These are phyloP conservation scores for Clavulina sp. DNA, from an alignment of 768 basidiomycete genomes.

Conservation along the genomic window DNA sequence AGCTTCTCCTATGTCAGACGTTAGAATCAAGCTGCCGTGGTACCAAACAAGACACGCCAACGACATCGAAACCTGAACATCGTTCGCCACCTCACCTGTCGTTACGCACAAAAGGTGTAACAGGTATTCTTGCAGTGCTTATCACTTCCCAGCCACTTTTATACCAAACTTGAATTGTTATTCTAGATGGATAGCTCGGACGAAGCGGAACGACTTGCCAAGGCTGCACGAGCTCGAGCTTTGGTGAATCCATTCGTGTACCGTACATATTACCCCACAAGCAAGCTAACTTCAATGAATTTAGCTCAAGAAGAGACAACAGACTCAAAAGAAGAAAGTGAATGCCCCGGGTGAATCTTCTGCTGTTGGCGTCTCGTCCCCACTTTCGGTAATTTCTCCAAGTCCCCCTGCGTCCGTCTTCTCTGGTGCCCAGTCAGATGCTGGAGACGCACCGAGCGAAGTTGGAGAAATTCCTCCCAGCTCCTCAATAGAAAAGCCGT, in stretches of 20 bases:
- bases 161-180: too few species aligned
- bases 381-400: constrained; percentile 27
- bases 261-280: not conserved
- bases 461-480: constrained; percentile 12
- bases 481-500: too few species aligned
- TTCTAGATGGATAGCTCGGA: not conserved
- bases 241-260: constrained; percentile 31
- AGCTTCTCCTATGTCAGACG: too few species aligned
- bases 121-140: too few species aligned
- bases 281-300: constrained; percentile 1
- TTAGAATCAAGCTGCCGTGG: too few species aligned
- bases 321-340: constrained; percentile 38
- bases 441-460: constrained; percentile 13
- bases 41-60: too few species aligned
- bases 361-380: constrained; percentile 18
- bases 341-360: constrained; percentile 24
- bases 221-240: constrained; percentile 69
- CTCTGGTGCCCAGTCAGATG: constrained; percentile 34
- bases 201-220: constrained; percentile 53
- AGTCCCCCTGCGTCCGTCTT: constrained; percentile 32
- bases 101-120: too few species aligned
- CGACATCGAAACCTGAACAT: too few species aligned
- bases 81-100: too few species aligned
- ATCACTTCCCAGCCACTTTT: too few species aligned
- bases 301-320: constrained; percentile 61